Evolutionary conservation across 371 early-diverging fungal species (phyloP).

Genomic region (Apophysomyces ossiformis): DNA sequence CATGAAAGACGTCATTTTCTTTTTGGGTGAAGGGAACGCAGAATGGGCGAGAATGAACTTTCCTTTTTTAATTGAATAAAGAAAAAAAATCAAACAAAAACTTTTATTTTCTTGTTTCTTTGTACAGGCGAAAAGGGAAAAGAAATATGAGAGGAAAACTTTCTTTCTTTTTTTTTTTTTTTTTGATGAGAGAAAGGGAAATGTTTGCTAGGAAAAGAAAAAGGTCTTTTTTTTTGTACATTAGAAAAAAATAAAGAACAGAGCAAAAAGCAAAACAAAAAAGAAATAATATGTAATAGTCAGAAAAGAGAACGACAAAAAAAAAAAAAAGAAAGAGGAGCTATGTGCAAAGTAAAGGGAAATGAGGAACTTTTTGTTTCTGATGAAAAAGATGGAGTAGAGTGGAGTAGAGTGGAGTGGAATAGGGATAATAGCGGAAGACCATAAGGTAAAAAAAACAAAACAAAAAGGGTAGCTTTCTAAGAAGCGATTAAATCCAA

Average conservation of each 20-base stretch:
- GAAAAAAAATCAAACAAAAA: too few species aligned
- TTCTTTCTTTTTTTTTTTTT: too few species aligned
- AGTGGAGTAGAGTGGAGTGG: not conserved
- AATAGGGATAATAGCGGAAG: not conserved
- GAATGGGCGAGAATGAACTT: too few species aligned
- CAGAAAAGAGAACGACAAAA: not conserved
- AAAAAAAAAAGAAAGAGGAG: constrained; percentile 9
- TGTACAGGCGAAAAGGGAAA: constrained; percentile 9
- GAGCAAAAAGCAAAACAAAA: not conserved
- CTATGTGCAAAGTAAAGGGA: constrained; percentile 13
- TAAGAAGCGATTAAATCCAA: constrained; percentile 29
- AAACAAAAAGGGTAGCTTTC: constrained; percentile 1
- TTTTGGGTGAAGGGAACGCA: too few species aligned
- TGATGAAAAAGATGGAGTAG: not conserved
- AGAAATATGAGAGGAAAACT: constrained; percentile 1
- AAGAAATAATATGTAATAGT: not conserved
- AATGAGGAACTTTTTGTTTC: not conserved
- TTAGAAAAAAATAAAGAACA: constrained; percentile 4
- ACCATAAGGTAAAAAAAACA: not conserved
- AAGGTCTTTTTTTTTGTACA: constrained; percentile 9
- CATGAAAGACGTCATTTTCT: too few species aligned
- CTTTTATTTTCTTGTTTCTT: constrained; percentile 3
- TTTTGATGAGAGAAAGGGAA: too few species aligned
- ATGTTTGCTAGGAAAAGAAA: not conserved
- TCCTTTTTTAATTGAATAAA: too few species aligned